Conservation (phyloP, 1,284 basidiomycete species). For the Cystobasidiaceae sp. region DNA sequence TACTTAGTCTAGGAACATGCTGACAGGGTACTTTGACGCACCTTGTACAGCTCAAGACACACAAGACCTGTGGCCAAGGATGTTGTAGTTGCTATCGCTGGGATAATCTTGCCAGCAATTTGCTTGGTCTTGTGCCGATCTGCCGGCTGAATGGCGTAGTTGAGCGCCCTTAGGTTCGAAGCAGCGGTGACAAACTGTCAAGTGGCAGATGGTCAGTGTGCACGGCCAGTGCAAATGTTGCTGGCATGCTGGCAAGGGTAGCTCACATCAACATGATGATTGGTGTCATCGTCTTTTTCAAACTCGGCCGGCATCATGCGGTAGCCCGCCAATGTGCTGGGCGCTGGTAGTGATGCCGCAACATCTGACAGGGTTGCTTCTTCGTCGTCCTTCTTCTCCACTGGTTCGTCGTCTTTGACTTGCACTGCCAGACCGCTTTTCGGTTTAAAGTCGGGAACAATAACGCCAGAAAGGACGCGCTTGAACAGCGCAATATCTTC, state of each 20-base stretch:
- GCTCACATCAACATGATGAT: slow-evolving; percentile 81
- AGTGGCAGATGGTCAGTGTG: neutral
- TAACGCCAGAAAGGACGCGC: slow-evolving; percentile 76
- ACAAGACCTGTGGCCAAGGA: slow-evolving; percentile 91
- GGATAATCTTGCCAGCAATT: slow-evolving; percentile 99
- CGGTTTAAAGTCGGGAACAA: slow-evolving; percentile 88
- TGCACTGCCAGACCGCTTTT: slow-evolving; percentile 91
- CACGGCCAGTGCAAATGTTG: neutral
- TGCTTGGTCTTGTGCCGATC: slow-evolving; percentile 95
- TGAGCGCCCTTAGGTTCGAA: slow-evolving; percentile 92
- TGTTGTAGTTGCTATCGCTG: slow-evolving; percentile 97
- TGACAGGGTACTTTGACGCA: slow-evolving; percentile 42
- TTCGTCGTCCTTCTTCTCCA: slow-evolving; percentile 49
- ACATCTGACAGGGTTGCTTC: slow-evolving; percentile 58
- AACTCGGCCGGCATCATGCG: slow-evolving; percentile 93
- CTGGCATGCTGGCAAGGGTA: too few species aligned
- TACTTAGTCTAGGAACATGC: neutral
- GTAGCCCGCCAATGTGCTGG: slow-evolving; percentile 87
- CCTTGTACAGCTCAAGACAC: slow-evolving; percentile 96
- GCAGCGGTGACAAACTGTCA: slow-evolving; percentile 84
- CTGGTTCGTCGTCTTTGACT: slow-evolving; percentile 84
- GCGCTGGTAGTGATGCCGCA: slow-evolving; percentile 69
- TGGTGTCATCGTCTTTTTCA: slow-evolving; percentile 98
- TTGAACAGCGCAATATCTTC: slow-evolving; percentile 73
- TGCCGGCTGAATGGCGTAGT: slow-evolving; percentile 84